Percentiles rank a stretch among this genome's conserved stretches.
Conservation (phyloP, 257 asterid genomes). For the Striga asiatica region DNA sequence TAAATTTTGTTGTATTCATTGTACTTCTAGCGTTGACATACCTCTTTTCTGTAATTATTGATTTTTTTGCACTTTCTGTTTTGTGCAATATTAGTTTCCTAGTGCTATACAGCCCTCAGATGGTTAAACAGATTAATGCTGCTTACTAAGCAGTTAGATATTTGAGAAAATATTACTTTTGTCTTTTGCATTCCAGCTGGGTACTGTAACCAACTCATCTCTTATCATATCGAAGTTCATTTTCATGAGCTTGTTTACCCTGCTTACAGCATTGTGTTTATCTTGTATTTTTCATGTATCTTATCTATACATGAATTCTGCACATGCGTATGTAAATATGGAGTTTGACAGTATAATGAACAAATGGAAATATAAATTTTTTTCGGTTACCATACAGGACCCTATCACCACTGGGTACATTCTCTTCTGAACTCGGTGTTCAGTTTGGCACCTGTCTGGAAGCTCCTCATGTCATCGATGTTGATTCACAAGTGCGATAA, state of each 20-base stretch:
- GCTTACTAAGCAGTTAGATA: neutral
- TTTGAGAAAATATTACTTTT: constrained; percentile 5
- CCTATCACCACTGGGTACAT: constrained; percentile 75
- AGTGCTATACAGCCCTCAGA: neutral
- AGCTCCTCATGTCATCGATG: constrained; percentile 93
- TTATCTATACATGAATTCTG: neutral
- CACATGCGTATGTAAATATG: neutral
- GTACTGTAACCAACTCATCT: constrained; percentile 5
- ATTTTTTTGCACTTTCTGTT: neutral
- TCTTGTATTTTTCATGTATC: constrained; percentile 9
- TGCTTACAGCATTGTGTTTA: neutral
- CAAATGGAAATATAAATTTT: neutral
- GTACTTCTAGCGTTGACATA: constrained; percentile 3
- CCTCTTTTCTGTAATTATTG: constrained; percentile 1
- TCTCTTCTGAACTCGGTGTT: constrained; percentile 93
- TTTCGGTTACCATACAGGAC: constrained; percentile 43
- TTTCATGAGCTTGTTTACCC: constrained; percentile 3
- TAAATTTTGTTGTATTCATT: constrained; percentile 24
- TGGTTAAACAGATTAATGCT: constrained; percentile 4
- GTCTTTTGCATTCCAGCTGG: constrained; percentile 5
- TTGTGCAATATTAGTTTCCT: neutral
- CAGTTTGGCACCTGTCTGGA: constrained; percentile 84
- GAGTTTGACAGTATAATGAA: neutral
- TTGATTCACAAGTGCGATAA: constrained; percentile 63
- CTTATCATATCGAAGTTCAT: neutral